These are phyloP conservation scores for Cardiospermum halicacabum DNA, from an alignment of 345 rosid species.

Conservation along the genomic window DNA sequence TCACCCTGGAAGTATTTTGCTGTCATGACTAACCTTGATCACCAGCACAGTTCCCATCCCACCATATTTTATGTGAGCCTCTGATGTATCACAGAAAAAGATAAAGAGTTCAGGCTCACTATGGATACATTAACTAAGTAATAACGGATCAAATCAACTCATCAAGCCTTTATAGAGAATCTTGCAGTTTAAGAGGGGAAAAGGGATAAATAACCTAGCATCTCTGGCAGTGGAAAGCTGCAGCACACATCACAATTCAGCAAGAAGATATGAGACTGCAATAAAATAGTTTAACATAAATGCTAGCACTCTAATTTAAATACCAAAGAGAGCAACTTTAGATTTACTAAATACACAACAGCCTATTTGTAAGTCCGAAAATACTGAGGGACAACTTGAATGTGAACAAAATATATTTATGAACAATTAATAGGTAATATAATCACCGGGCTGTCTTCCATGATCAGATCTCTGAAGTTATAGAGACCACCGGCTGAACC, in stretches of 20 bases:
- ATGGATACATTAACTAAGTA: constrained; percentile 6
- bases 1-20: neutral
- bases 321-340: constrained; percentile 1
- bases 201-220: constrained; percentile 58
- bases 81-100: constrained; percentile 37
- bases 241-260: constrained; percentile 97
- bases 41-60: constrained; percentile 89
- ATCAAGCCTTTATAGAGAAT: neutral
- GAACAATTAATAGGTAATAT: constrained; percentile 13
- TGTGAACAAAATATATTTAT: neutral
- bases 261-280: constrained; percentile 87
- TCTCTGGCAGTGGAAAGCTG: constrained; percentile 78
- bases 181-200: too few species aligned
- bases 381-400: too few species aligned
- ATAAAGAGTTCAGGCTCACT: constrained; percentile 6
- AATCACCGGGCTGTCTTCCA: constrained; percentile 85
- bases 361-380: neutral
- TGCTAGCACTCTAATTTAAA: neutral
- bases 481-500: constrained; percentile 95
- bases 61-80: constrained; percentile 69
- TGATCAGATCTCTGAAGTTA: constrained; percentile 65
- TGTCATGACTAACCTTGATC: constrained; percentile 58
- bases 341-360: neutral
- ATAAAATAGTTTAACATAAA: constrained; percentile 11
- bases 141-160: neutral